A percentile compares a stretch with the other conserved stretches of the same genome.
These are phyloP conservation scores for Fraxinus ornus DNA, from an alignment of 305 asterid genomes.

Conservation along the genomic window DNA sequence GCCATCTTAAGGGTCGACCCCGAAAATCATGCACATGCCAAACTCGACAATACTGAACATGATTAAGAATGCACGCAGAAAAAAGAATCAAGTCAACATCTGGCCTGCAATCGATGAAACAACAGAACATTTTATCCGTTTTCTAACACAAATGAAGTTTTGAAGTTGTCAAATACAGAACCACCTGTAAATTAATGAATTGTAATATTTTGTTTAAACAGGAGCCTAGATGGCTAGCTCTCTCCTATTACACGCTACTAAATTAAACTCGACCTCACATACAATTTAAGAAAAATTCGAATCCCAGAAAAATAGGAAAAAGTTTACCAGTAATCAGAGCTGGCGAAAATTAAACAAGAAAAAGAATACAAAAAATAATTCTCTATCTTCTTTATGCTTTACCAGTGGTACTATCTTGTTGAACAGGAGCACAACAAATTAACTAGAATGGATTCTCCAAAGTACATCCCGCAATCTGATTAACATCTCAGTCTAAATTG, in stretches of 20 bases:
- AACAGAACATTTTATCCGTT: conserved; percentile 3
- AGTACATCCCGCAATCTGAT: conserved; percentile 57
- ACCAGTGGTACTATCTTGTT: conserved; percentile 40
- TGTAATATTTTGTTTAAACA: conserved; percentile 40
- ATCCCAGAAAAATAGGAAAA: conserved; percentile 38
- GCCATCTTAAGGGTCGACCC: not conserved
- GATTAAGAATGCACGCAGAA: not conserved
- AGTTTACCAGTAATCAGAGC: conserved; percentile 30
- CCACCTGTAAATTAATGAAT: conserved; percentile 33
- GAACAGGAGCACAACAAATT: conserved; percentile 45
- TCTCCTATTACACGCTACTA: conserved; percentile 52
- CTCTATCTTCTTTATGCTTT: conserved; percentile 43
- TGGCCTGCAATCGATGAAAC: not conserved
- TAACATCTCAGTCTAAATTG: conserved; percentile 54
- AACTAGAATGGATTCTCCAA: conserved; percentile 42
- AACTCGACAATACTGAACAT: not conserved
- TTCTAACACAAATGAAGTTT: conserved; percentile 27
- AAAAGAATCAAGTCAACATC: not conserved
- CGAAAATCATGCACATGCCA: not conserved
- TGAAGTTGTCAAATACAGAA: conserved; percentile 28
- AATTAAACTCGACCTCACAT: conserved; percentile 54
- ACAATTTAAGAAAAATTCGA: conserved; percentile 46
- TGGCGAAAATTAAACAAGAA: conserved; percentile 29
- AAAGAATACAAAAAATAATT: conserved; percentile 25
- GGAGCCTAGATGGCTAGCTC: conserved; percentile 48